Evolutionary conservation across 352 stramenopile genomes (phyloP).

Genomic region (Globisporangium barbulae): DNA sequence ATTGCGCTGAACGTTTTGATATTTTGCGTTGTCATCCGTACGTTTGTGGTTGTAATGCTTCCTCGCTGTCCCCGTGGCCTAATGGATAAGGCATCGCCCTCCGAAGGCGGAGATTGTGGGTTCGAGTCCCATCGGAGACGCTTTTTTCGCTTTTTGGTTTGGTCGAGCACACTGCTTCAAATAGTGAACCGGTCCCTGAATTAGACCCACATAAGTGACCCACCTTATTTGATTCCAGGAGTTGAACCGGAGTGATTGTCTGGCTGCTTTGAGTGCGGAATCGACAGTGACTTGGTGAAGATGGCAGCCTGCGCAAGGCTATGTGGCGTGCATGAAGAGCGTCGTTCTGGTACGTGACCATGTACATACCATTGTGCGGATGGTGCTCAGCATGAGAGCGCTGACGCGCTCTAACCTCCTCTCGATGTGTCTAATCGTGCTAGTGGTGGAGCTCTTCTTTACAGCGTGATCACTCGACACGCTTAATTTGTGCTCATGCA

Average conservation of each 20-base stretch:
- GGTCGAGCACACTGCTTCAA: neutral
- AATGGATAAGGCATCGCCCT: conserved; percentile 22
- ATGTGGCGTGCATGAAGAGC: too few relatives aligned
- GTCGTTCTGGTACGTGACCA: too few relatives aligned
- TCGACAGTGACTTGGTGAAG: neutral
- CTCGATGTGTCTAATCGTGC: neutral
- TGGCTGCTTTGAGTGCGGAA: neutral
- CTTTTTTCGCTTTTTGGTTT: neutral
- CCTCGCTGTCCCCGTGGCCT: conserved; percentile 12
- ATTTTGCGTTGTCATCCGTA: neutral
- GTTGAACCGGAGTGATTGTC: neutral
- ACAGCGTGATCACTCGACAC: neutral
- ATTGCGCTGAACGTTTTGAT: neutral
- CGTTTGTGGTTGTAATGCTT: neutral
- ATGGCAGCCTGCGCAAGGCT: neutral
- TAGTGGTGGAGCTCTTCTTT: neutral
- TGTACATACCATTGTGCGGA: too few relatives aligned
- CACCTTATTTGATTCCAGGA: neutral
- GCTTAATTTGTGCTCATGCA: conserved; percentile 1
- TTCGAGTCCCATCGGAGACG: conserved; percentile 22
- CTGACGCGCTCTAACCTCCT: neutral
- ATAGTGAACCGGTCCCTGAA: neutral
- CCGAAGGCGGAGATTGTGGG: conserved; percentile 23
- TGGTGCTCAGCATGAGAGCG: too few relatives aligned
- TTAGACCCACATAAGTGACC: neutral